These are phyloP conservation scores for Neoboletus magnificus DNA, from an alignment of 768 basidiomycete species.

Conservation along the genomic window DNA sequence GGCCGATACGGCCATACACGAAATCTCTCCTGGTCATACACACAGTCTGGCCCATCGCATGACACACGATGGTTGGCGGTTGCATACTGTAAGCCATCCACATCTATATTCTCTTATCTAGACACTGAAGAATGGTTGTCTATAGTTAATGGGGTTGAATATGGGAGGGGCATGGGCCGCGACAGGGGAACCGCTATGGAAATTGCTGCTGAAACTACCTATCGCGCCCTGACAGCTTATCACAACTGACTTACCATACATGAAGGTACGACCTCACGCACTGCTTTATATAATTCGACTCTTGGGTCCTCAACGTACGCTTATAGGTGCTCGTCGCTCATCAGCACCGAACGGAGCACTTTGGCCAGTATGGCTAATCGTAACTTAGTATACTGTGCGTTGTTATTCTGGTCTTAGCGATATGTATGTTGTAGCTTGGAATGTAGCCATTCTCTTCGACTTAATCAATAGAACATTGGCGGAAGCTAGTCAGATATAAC, in stretches of 20 bases:
- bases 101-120: background rate
- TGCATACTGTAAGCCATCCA: slow-evolving; percentile 24
- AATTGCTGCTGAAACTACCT: slow-evolving; percentile 25
- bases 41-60: slow-evolving; percentile 23
- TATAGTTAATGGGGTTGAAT: slow-evolving; percentile 26
- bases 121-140: background rate
- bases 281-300: background rate
- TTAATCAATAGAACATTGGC: background rate
- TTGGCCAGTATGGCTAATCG: background rate
- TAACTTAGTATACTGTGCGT: slow-evolving; percentile 1
- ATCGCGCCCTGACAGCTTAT: slow-evolving; percentile 21
- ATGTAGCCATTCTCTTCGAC: background rate
- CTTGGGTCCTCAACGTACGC: background rate
- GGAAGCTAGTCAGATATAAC: background rate
- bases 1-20: slow-evolving; percentile 30
- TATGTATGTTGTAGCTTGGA: background rate
- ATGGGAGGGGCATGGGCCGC: slow-evolving; percentile 25
- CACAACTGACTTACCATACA: slow-evolving; percentile 12
- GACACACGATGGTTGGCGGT: slow-evolving; percentile 23
- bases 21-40: slow-evolving; percentile 20
- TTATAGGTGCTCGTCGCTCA: background rate
- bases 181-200: slow-evolving; percentile 32
- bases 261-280: slow-evolving; percentile 2
- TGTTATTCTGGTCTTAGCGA: background rate
- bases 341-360: background rate